Base-by-base conservation (phyloP, 768 basidiomycete species). In the Thelephora ganbajun region DNA sequence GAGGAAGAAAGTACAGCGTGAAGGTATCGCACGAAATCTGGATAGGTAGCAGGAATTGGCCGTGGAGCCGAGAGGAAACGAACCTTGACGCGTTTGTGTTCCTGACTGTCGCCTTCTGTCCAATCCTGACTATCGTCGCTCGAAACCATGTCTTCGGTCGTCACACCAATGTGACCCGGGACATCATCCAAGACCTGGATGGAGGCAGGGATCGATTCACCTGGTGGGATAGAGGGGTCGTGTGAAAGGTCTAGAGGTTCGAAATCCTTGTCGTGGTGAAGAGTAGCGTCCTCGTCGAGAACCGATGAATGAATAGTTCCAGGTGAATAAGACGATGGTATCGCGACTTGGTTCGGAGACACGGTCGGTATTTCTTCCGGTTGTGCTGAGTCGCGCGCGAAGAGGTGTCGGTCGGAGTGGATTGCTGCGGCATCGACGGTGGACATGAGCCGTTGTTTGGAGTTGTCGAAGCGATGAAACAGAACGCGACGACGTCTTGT, bases 81-180 rank as follows among this genome's bases (percentile, higher is more conserved):
- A 60, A 80, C 82, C 74, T 84, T 88, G 67, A 88, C 84, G 75
- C 85, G 85, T 70, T 87, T 87, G 59, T 84, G 66, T 55, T 85
- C 84, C 57, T 80, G 75, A 56, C 59, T 61, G 23, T 82, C 79
- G 45, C 70, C 67, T 49, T 84, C 83, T 5, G 74, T 65, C 51
- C 73, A 82, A 41, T 79, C 79, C 56, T 74, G 74, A 22, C 68
- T 61, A 47, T 81, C 81, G 54, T 83, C 80, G 64, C 67, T 46
- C 63, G 63, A 12, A 62, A 66, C 43, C 66, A 65, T 49, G 2
- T 41, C 39, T 41, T 41, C 39, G 16, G 18, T 22, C 16, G 39
- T 18, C 9, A 41, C 39, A 7, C 39, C 39, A 22, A 41, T 22
- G 63, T 62, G 44, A 60, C 60, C 34, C 60, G 55, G 35, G 66